phyloP scores from a whole-genome alignment of 176 grass and related monocot genomes.

The Triticum turgidum region DNA sequence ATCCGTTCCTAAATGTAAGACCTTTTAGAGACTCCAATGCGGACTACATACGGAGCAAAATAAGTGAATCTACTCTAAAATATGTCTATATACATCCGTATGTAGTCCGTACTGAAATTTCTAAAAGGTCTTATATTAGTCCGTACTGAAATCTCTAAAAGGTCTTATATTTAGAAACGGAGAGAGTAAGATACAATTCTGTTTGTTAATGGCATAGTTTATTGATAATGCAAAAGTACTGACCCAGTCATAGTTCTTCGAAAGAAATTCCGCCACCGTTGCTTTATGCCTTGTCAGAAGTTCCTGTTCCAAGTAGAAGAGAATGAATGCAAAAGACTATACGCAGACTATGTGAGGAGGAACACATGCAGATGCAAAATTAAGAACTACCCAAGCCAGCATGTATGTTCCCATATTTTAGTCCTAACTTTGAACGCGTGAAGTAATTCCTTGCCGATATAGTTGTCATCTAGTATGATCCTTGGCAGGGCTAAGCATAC shows the following conservation, averaged over 20 bases:
- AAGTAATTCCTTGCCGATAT: not conserved
- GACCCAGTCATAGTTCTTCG: conserved; percentile 95
- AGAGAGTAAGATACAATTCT: not conserved
- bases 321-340: conserved; percentile 26
- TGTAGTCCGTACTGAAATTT: too few relatives aligned
- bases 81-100: too few relatives aligned
- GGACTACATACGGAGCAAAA: too few relatives aligned
- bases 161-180: too few relatives aligned
- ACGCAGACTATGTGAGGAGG: conserved; percentile 12
- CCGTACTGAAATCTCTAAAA: too few relatives aligned
- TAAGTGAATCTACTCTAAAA: too few relatives aligned
- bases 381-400: conserved; percentile 13
- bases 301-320: conserved; percentile 57
- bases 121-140: too few relatives aligned
- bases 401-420: not conserved
- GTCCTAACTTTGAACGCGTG: not conserved
- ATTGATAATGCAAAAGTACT: conserved; percentile 30
- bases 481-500: not conserved
- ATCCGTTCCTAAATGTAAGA: too few relatives aligned
- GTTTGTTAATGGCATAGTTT: conserved; percentile 24
- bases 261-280: conserved; percentile 96
- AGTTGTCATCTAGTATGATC: not conserved
- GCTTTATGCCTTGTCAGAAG: conserved; percentile 98
- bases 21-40: too few relatives aligned
- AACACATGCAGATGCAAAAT: not conserved